Base-by-base conservation (phyloP, 228 moss, liverwort and hornwort genomes). In the Sphagnum fallax region DNA sequence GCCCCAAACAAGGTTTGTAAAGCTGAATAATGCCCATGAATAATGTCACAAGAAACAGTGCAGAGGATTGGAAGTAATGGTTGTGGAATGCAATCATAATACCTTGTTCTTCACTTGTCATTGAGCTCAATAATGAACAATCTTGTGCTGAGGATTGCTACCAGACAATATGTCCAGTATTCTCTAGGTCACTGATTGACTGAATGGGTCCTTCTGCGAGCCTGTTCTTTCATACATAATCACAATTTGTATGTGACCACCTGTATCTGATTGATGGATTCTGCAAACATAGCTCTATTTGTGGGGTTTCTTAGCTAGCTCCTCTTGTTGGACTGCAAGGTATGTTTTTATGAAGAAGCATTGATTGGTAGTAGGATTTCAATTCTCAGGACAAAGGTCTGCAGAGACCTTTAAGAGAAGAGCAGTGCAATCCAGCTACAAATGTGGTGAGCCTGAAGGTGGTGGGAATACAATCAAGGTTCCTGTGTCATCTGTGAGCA, bases 331-430 rank as follows among this genome's bases (percentile, higher is more conserved):
- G 14, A 47, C 6, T 8, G 9, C 12, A 55, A 8, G 9, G 1
- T 55, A 12, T 4, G 55, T 55, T 8, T 8, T 12, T 55, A 2
- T 55, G 55, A 55, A 55, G 55, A 8, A 55, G 8, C 12, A 12
- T 12, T 55, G 8, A 12, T 8, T 8, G 55, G 12, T 55, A 55
- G 8, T 55, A 8, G 55, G 12, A 8, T 8, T 4, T 12, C 55
- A 55, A 12, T 55, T 55, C 55, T 8, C 55, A 55, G 55, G 55
- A 12, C 55, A 55, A 8, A 12, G 55, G 0, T 70, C 9, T 65
- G 65, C 64, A 72, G 71, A 72, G 6, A 63, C 48, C 15, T 65
- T 65, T 49, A 64, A 64, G 52, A 64, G 52, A 64, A 65, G 64
- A 48, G 64, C 53, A 49, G 70, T 11, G 47, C 47, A 49, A 13